Evolutionary conservation across 495 filamentous ascomycete genomes (phyloP), one percentile per base, ranked within the genome.

Genomic region (Penicillium roqueforti): DNA sequence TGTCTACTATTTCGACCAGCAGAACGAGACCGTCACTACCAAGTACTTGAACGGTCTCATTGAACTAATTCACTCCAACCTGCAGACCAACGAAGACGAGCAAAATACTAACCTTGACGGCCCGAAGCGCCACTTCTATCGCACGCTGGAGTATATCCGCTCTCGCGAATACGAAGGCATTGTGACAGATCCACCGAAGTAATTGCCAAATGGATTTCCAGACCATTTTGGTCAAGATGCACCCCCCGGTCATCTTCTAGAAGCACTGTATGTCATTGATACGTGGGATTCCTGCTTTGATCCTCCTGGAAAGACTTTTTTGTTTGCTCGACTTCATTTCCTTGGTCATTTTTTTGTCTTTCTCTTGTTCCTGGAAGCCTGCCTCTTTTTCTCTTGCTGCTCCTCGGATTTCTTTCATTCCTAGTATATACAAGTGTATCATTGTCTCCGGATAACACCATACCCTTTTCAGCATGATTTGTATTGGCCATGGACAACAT

Each of bases 11-110:
- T 98, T 96, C 72, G 93, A 98, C 71, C 91, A 97, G 63, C 91
- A 95, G 72, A 98, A 98, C 71, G 93, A 98, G 73, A 92, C 90
- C 41, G 92, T 98, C 31, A 97, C 93, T 3, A 96, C 88, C 11
- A 98, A 97, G 73, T 98, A 97, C 66, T 80, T 98, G 45, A 98
- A 98, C 65, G 93, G 93, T 4, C 86, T 98, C 31, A 97, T 98
- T 63, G 93, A 98, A 75, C 83, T 98, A 53, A 97, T 98, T 57
- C 92, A 98, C 70, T 95, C 89, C 11, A 97, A 97, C 65, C 80
- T 97, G 19, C 85, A 87, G 57, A 91, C 86, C 53, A 89, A 87
- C 62, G 87, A 93, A 59, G 71, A 72, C 5, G 74, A 76, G 38
- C 66, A 70, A 7, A 91, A 92, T 63, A 84, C 86, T 10, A 82